Conservation (phyloP, 192 early-diverging fungal species). For the Spizellomyces punctatus region DNA sequence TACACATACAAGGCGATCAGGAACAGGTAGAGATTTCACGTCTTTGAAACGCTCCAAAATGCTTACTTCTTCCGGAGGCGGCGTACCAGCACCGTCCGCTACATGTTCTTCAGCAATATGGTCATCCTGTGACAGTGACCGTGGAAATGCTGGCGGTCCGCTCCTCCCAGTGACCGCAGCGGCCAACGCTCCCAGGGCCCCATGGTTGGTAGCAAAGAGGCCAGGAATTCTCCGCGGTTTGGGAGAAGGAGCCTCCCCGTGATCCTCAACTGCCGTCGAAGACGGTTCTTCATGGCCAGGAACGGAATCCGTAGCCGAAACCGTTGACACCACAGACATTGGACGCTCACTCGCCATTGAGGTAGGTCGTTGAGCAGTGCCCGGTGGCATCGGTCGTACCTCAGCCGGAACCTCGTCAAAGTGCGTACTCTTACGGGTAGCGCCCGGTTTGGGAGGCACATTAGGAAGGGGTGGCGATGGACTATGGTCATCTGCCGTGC, state of each 20-base stretch:
- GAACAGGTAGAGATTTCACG: too few species aligned
- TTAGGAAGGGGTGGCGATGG: slow-evolving; percentile 6
- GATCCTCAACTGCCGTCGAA: not conserved
- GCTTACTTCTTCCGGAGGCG: too few species aligned
- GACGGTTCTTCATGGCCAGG: slow-evolving; percentile 2
- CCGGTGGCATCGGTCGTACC: too few species aligned
- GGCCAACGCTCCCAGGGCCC: slow-evolving; percentile 47
- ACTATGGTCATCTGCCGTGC: not conserved
- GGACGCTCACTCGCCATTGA: slow-evolving; percentile 16
- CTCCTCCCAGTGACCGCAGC: slow-evolving; percentile 36
- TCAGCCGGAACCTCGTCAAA: not conserved
- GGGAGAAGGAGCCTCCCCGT: slow-evolving; percentile 12
- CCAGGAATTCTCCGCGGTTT: slow-evolving; percentile 42
- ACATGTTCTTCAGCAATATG: too few species aligned
- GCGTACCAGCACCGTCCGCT: too few species aligned
- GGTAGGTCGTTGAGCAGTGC: not conserved
- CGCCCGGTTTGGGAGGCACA: slow-evolving; percentile 29
- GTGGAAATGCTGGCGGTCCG: not conserved
- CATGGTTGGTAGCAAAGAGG: slow-evolving; percentile 42
- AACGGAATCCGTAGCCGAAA: not conserved
- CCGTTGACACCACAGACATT: slow-evolving; percentile 12
- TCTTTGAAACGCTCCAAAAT: too few species aligned
- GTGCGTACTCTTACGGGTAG: slow-evolving; percentile 10
- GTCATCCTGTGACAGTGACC: too few species aligned
- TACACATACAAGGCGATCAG: too few species aligned